Conservation (phyloP, 768 basidiomycete genomes). For the Kondoa subrosea region DNA sequence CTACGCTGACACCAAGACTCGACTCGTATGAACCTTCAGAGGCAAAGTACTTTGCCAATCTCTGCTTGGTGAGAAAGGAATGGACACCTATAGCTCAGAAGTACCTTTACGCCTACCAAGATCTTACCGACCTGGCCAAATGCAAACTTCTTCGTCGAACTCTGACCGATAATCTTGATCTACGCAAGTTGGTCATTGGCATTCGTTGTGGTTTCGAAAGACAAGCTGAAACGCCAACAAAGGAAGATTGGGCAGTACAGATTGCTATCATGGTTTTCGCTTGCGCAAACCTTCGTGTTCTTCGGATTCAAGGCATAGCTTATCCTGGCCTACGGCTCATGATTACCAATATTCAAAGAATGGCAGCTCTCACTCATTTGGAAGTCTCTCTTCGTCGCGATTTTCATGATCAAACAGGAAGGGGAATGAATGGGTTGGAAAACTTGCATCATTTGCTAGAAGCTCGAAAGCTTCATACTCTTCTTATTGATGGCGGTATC, state of each 20-base stretch:
- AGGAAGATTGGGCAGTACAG: background rate
- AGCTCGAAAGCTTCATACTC: background rate
- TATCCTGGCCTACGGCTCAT: background rate
- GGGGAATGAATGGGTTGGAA: background rate
- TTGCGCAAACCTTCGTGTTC: background rate
- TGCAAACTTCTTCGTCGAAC: background rate
- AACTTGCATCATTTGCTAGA: background rate
- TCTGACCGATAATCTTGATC: background rate
- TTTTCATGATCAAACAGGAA: background rate
- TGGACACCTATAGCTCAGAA: background rate
- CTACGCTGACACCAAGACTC: background rate
- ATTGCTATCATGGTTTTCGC: background rate
- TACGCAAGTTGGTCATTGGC: background rate
- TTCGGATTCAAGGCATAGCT: background rate
- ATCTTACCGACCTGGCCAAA: background rate
- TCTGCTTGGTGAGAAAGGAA: background rate
- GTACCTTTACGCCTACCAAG: background rate
- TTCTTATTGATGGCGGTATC: background rate
- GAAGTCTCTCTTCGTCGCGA: background rate
- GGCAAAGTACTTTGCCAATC: background rate
- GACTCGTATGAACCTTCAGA: background rate
- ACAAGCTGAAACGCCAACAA: background rate
- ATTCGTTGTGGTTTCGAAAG: background rate
- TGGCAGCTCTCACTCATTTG: background rate
- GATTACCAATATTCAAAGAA: background rate